phyloP scores from a whole-genome alignment of 345 rosid genomes.

The Dovyalis caffra region DNA sequence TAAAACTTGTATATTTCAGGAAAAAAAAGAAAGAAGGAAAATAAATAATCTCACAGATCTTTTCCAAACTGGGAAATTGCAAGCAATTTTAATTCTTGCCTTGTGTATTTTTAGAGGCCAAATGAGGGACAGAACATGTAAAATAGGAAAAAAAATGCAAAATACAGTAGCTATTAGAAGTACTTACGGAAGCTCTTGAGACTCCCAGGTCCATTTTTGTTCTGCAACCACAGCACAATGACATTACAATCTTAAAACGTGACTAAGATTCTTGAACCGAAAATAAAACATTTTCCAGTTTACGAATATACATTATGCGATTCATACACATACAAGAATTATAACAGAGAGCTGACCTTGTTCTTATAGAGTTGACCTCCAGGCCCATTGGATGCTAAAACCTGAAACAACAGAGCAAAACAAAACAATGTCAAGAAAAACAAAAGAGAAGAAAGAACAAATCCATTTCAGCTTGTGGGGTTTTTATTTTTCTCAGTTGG shows the following conservation, averaged over 20 bases:
- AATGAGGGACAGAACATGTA: background rate
- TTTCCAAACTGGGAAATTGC: too few relatives aligned
- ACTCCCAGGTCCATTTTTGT: slow-evolving; percentile 45
- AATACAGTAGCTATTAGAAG: too few relatives aligned
- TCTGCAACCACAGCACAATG: slow-evolving; percentile 21
- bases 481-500: background rate
- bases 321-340: too few relatives aligned
- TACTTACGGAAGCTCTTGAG: slow-evolving; percentile 48
- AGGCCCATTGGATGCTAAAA: slow-evolving; percentile 39
- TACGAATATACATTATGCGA: background rate
- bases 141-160: too few relatives aligned
- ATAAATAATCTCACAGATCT: too few relatives aligned
- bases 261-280: background rate
- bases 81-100: too few relatives aligned
- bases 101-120: too few relatives aligned
- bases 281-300: background rate
- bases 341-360: slow-evolving; percentile 1
- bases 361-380: slow-evolving; percentile 46
- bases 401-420: slow-evolving; percentile 19
- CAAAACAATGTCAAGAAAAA: background rate
- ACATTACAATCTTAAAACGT: background rate
- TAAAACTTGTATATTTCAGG: too few relatives aligned
- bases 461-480: background rate
- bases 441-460: background rate
- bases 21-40: too few relatives aligned